Evolutionary conservation across 2,329 filamentous ascomycete genomes (phyloP), one percentile per base, ranked within the genome.

Genomic region (Chrysoporthe cubensis): DNA sequence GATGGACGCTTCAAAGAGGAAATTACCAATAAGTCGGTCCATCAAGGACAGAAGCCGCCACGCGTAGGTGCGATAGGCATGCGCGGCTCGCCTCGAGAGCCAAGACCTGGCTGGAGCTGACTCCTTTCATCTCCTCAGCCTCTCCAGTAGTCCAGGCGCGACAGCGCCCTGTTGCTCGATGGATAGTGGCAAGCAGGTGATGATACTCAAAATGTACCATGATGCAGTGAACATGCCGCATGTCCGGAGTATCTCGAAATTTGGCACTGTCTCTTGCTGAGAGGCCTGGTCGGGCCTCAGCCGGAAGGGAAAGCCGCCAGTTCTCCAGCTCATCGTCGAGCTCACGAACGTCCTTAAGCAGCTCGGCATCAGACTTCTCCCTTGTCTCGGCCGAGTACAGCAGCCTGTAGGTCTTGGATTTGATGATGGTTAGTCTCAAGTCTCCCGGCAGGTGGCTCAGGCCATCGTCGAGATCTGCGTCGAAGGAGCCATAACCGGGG

Each of bases 61-160:
- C 77, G 34, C 78, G 75, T 2, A 87, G 71, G 62, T 83, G 87
- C 1, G 82, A 75, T 1, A 88, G 73, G 0, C 84, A 87, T 0
- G 85, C 85, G 6, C 86, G 81, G 69, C 85, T 87, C 0, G 85
- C 85, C 64, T 87, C 84, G 0, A 88, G 77, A 0, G 85, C 83
- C 2, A 88, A 74, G 0, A 82, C 81, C 16, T 85, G 75, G 66
- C 85, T 87, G 0, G 85, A 87, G 34, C 80, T 81, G 0, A 87
- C 77, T 0, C 83, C 83, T 18, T 82, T 79, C 65, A 81, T 80
- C 54, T 80, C 69, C 65, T 73, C 73, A 64, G 64, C 73, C 64
- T 77, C 75, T 54, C 72, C 74, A 26, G 76, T 73, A 8, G 73
- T 71, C 77, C 81, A 82, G 8, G 80, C 77, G 42, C 80, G 78